These are phyloP conservation scores for Papilionanthe hybrid DNA, from an alignment of 116 monocot genomes.

Conservation along the genomic window DNA sequence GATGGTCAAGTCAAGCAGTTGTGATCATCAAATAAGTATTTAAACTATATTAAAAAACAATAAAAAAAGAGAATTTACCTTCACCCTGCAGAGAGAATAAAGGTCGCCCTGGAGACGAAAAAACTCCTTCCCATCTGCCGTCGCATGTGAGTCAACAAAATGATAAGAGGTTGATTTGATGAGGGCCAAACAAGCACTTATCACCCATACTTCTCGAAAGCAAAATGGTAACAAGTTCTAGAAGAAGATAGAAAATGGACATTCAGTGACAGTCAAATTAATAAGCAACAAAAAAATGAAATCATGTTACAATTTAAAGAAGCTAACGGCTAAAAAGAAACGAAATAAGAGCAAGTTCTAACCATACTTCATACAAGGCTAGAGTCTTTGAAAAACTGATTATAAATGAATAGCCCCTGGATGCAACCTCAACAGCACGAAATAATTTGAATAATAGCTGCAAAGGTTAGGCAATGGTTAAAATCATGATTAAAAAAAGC, in stretches of 20 bases:
- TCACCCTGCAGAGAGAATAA: conserved; percentile 78
- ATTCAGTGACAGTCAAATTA: not conserved
- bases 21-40: not conserved
- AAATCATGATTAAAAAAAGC: not conserved
- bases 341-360: conserved; percentile 5
- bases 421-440: conserved; percentile 85
- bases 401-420: conserved; percentile 85
- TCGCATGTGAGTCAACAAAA: conserved; percentile 37
- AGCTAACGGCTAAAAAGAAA: conserved; percentile 5
- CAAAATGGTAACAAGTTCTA: conserved; percentile 87
- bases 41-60: not conserved
- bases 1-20: not conserved
- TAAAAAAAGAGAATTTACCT: conserved; percentile 37
- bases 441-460: conserved; percentile 84
- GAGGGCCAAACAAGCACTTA: conserved; percentile 78
- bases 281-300: not conserved
- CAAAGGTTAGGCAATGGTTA: conserved; percentile 11
- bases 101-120: conserved; percentile 87
- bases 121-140: conserved; percentile 85
- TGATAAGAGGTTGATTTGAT: conserved; percentile 58
- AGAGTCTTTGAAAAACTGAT: conserved; percentile 85
- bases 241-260: conserved; percentile 12
- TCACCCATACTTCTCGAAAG: conserved; percentile 91
- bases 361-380: conserved; percentile 70
- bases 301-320: conserved; percentile 1